Conservation (phyloP, 1,139 yeast genomes). For the Eremothecium cymbalariae region DNA sequence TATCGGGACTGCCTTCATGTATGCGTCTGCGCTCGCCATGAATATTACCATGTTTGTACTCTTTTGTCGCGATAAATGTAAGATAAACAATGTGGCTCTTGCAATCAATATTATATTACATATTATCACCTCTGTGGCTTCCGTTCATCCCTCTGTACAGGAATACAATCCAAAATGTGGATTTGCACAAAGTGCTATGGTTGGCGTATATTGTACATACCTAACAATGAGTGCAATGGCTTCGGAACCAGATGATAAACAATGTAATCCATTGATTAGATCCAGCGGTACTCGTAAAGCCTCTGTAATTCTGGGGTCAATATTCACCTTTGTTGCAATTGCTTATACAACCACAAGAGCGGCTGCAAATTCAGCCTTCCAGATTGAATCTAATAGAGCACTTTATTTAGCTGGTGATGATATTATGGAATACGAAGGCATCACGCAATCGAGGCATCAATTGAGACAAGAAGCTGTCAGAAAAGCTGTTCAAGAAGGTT, state of each 20-base stretch:
- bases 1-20: constrained; percentile 85
- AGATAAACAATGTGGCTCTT: constrained; percentile 85
- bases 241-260: constrained; percentile 89
- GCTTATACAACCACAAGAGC: constrained; percentile 98
- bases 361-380: constrained; percentile 70
- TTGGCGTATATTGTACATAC: constrained; percentile 86
- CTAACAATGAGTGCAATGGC: constrained; percentile 89
- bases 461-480: constrained; percentile 82
- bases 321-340: constrained; percentile 88
- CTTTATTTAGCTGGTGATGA: constrained; percentile 29
- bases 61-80: constrained; percentile 79
- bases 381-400: constrained; percentile 26
- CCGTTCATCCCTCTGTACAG: constrained; percentile 78
- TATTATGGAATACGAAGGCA: constrained; percentile 34
- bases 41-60: constrained; percentile 73
- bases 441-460: constrained; percentile 55
- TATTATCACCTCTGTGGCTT: constrained; percentile 55
- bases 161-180: constrained; percentile 95
- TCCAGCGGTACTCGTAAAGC: constrained; percentile 87
- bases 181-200: constrained; percentile 94
- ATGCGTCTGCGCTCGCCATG: constrained; percentile 60
- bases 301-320: constrained; percentile 80
- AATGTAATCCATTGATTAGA: constrained; percentile 85
- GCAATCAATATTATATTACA: constrained; percentile 63
- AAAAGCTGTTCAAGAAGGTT: constrained; percentile 92